Evolutionary conservation across 73 alveolate genomes (phyloP).

Genomic region (Diophrys appendiculata): DNA sequence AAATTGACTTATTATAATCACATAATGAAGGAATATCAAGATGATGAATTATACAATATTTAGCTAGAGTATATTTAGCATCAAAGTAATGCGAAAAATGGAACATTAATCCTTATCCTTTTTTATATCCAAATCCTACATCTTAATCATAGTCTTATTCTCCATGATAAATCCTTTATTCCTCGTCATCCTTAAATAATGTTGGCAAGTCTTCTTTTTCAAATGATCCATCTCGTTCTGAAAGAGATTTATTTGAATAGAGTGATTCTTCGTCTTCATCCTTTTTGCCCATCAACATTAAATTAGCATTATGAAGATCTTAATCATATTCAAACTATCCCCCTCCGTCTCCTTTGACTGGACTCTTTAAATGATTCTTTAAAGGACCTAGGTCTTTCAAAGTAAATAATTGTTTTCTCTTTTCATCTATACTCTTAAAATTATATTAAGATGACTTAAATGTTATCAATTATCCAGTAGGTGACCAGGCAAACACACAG

Average conservation of each 20-base stretch:
- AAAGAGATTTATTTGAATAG: neutral
- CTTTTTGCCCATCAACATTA: neutral
- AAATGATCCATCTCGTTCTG: too few relatives aligned
- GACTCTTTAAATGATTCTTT: neutral
- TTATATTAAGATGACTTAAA: neutral
- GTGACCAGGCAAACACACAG: conserved; percentile 1
- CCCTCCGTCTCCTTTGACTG: neutral
- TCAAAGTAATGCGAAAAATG: neutral
- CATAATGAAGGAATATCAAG: neutral
- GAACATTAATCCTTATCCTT: neutral
- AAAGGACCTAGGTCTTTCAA: neutral
- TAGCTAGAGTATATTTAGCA: neutral
- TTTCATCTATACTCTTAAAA: neutral
- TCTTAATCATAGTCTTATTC: neutral
- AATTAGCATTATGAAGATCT: neutral
- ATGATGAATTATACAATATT: neutral
- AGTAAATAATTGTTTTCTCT: neutral
- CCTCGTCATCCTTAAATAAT: neutral
- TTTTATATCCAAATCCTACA: neutral
- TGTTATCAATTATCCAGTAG: neutral
- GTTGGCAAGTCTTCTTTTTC: neutral
- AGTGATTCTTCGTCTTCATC: neutral
- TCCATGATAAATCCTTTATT: neutral
- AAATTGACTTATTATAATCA: neutral
- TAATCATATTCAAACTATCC: neutral